Percentiles rank a stretch among this genome's conserved stretches.
phyloP scores from a whole-genome alignment of 495 filamentous ascomycete species.

The Chaetomium fimeti region DNA sequence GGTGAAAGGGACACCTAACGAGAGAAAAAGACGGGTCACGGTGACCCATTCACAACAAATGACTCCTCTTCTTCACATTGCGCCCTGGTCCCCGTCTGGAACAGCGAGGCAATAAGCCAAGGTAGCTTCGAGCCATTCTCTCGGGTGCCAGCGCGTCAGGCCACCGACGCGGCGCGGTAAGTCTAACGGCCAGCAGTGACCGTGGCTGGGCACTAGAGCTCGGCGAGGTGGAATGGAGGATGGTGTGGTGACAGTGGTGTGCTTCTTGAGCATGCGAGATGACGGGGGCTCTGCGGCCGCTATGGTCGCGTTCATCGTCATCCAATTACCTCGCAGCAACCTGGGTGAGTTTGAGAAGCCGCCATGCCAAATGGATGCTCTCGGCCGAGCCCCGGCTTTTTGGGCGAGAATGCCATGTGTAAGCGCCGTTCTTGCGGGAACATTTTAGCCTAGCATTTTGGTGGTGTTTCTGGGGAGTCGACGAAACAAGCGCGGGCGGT shows the following conservation, averaged over 20 bases:
- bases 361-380: background rate
- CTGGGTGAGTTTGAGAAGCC: background rate
- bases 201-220: background rate
- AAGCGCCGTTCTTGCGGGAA: slow-evolving; percentile 4
- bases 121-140: background rate
- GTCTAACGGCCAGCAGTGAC: slow-evolving; percentile 16
- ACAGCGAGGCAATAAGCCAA: slow-evolving; percentile 2
- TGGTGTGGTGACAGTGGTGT: slow-evolving; percentile 6
- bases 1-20: slow-evolving; percentile 4
- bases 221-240: no score
- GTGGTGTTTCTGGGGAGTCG: background rate
- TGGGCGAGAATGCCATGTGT: background rate
- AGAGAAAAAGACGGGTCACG: background rate
- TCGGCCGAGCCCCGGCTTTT: background rate
- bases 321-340: slow-evolving; percentile 9
- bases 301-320: background rate
- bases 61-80: background rate
- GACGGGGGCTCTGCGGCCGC: slow-evolving; percentile 13
- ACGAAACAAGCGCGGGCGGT: slow-evolving; percentile 11
- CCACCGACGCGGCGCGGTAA: background rate
- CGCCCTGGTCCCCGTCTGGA: background rate
- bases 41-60: background rate
- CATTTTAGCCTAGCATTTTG: background rate
- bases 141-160: slow-evolving; percentile 1
- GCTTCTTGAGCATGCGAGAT: slow-evolving; percentile 11